phyloP scores from a whole-genome alignment of 2,329 filamentous ascomycete species.

The Trichoderma sp. region DNA sequence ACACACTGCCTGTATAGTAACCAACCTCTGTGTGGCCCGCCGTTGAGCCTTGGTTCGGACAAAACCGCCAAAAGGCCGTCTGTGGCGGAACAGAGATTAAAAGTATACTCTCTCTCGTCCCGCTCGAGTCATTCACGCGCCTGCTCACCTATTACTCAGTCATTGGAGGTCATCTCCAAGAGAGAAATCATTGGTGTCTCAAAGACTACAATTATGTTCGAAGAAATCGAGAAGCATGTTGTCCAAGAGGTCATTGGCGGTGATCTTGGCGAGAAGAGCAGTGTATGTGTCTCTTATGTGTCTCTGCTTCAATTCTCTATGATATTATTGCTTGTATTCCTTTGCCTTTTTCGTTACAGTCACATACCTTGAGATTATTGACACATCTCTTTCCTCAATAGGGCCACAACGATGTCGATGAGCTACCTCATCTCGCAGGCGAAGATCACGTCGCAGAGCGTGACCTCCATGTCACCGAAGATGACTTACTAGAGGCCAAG shows the following conservation, averaged over 20 bases:
- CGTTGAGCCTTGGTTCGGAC: not conserved
- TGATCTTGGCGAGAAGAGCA: not conserved
- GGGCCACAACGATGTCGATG: not conserved
- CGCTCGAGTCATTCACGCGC: not conserved
- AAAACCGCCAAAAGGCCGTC: not conserved
- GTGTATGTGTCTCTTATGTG: not conserved
- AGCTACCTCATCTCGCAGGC: not conserved
- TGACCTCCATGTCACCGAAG: conserved; percentile 34
- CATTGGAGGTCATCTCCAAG: not conserved
- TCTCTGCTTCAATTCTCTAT: not conserved
- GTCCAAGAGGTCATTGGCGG: not conserved
- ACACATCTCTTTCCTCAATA: not conserved
- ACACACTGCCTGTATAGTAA: not conserved
- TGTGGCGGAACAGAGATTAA: not conserved
- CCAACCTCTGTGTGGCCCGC: not conserved
- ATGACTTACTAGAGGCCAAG: conserved; percentile 44
- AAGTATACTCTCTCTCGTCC: not conserved
- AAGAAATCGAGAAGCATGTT: not conserved
- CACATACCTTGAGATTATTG: not conserved
- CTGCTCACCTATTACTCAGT: not conserved
- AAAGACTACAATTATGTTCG: not conserved
- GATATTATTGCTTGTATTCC: not conserved
- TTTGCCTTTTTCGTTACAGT: not conserved
- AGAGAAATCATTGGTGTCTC: not conserved
- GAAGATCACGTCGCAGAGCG: conserved; percentile 3